Conservation (phyloP, 352 stramenopile genomes). For the Phytophthora idaei region DNA sequence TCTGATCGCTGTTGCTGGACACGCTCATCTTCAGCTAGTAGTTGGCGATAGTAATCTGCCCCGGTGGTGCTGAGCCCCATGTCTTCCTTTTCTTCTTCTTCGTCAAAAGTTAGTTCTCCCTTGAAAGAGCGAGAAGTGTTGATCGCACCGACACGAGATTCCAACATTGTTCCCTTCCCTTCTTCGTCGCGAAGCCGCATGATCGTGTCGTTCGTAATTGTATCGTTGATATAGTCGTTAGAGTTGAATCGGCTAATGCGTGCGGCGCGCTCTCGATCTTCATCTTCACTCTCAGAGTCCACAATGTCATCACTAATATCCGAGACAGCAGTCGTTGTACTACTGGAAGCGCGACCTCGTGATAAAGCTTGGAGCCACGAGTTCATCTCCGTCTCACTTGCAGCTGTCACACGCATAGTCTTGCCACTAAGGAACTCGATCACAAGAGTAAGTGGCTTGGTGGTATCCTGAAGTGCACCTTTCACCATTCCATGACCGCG, state of each 20-base stretch:
- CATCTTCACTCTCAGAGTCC: conserved; percentile 24
- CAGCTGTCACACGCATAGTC: conserved; percentile 41
- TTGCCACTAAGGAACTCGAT: conserved; percentile 46
- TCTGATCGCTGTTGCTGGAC: conserved; percentile 35
- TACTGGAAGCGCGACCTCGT: conserved; percentile 22
- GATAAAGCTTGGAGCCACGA: conserved; percentile 55
- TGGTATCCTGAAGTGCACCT: conserved; percentile 45
- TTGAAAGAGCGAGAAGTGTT: conserved; percentile 51
- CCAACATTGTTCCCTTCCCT: conserved; percentile 36
- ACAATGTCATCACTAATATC: conserved; percentile 33
- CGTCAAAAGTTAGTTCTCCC: conserved; percentile 59
- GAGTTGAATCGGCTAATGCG: conserved; percentile 48
- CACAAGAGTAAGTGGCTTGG: conserved; percentile 56
- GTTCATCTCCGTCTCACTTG: conserved; percentile 44
- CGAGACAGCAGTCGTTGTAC: conserved; percentile 18
- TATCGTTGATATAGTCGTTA: conserved; percentile 75
- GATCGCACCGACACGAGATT: conserved; percentile 19
- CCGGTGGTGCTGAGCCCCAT: conserved; percentile 37
- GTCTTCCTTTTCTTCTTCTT: conserved; percentile 45
- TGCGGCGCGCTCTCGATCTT: conserved; percentile 21
- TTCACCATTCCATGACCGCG: conserved; percentile 67
- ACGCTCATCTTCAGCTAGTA: conserved; percentile 49
- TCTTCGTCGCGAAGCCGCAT: conserved; percentile 52
- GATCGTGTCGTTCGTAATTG: conserved; percentile 79
- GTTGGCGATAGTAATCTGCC: conserved; percentile 53